These are phyloP conservation scores for Monilinia polystroma DNA, from an alignment of 2,329 filamentous ascomycete genomes.

Conservation along the genomic window DNA sequence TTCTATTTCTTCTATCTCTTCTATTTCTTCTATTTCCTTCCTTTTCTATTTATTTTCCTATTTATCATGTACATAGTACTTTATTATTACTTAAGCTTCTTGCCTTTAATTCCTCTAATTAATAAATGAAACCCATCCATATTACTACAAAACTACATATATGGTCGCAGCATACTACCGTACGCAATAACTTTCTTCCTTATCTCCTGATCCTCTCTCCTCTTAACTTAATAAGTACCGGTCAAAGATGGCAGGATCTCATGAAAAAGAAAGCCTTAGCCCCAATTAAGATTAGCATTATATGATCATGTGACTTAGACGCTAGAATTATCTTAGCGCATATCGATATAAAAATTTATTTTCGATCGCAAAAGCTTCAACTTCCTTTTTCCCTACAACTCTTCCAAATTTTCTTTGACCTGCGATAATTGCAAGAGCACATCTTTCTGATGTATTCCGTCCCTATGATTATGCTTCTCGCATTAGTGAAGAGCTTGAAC, in stretches of 20 bases:
- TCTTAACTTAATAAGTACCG: too few species aligned
- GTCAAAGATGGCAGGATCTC: too few species aligned
- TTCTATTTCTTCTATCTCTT: too few species aligned
- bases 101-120: too few species aligned
- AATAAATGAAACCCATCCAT: neutral
- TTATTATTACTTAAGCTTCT: too few species aligned
- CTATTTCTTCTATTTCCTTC: too few species aligned
- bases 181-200: constrained; percentile 15
- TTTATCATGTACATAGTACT: too few species aligned
- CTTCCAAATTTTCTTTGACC: neutral
- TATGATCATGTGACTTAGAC: neutral
- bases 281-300: neutral
- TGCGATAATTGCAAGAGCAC: neutral
- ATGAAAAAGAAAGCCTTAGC: too few species aligned
- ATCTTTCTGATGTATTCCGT: neutral
- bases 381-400: neutral
- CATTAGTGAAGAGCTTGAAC: neutral
- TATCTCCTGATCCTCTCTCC: too few species aligned
- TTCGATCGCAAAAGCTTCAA: neutral
- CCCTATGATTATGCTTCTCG: neutral
- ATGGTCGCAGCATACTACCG: neutral
- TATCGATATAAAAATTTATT: constrained; percentile 21
- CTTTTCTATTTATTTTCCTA: too few species aligned
- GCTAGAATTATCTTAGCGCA: constrained; percentile 8
- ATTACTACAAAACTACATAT: neutral